phyloP scores from a whole-genome alignment of 192 early-diverging fungal genomes.

The Backusella morwellensis region DNA sequence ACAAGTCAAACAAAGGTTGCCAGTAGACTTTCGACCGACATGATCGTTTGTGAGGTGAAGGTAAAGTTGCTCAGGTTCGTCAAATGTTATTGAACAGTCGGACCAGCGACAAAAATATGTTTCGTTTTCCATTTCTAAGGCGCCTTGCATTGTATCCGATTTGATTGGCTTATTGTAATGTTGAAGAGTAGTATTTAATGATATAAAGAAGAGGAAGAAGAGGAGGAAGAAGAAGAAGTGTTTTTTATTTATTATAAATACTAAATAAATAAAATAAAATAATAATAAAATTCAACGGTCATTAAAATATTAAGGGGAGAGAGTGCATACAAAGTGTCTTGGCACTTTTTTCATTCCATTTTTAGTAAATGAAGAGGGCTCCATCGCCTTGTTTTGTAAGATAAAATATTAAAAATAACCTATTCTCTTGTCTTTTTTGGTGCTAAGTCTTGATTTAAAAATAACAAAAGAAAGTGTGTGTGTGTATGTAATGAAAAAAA shows the following conservation, averaged over 20 bases:
- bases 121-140: slow-evolving; percentile 14
- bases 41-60: slow-evolving; percentile 85
- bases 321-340: slow-evolving; percentile 7
- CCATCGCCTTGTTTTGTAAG: neutral
- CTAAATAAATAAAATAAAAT: neutral
- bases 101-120: slow-evolving; percentile 43
- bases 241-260: neutral
- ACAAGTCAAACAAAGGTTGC: slow-evolving; percentile 87
- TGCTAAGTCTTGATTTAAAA: neutral
- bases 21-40: slow-evolving; percentile 85
- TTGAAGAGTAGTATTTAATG: neutral
- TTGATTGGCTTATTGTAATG: neutral
- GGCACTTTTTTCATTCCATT: slow-evolving; percentile 8
- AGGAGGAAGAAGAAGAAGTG: neutral
- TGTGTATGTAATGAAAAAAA: neutral
- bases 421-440: neutral
- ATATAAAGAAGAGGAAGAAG: neutral
- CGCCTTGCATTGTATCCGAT: slow-evolving; percentile 1
- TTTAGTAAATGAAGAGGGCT: slow-evolving; percentile 2
- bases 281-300: neutral
- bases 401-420: neutral
- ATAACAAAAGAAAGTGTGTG: neutral
- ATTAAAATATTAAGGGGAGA: slow-evolving; percentile 8
- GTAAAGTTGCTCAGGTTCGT: slow-evolving; percentile 84
- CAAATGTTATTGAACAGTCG: slow-evolving; percentile 51